phyloP scores from a whole-genome alignment of 108 stramenopile species.

The Craspedostauros australis region DNA sequence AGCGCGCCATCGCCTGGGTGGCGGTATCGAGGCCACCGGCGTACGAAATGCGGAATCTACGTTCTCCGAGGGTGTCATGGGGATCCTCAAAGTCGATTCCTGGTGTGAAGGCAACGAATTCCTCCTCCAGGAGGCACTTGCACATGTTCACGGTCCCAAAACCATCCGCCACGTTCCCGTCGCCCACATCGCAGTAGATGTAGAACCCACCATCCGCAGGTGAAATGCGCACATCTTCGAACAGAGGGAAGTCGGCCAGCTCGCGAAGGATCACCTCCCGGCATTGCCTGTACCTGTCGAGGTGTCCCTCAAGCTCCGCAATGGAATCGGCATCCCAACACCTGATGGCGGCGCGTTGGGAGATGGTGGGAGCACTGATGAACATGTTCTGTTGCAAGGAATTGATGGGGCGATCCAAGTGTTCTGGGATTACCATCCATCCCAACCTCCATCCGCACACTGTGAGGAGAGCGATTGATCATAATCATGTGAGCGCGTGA shows the following conservation, averaged over 20 bases:
- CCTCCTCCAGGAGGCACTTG: conserved; percentile 55
- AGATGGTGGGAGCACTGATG: conserved; percentile 90
- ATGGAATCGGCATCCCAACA: conserved; percentile 75
- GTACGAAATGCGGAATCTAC: conserved; percentile 83
- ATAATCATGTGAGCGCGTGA: background rate
- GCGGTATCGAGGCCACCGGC: conserved; percentile 70
- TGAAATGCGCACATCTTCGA: conserved; percentile 49
- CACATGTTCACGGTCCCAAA: conserved; percentile 67
- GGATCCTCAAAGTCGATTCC: conserved; percentile 92
- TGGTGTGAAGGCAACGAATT: conserved; percentile 83
- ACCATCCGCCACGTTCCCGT: conserved; percentile 45
- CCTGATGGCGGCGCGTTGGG: conserved; percentile 77
- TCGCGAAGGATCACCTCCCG: conserved; percentile 53
- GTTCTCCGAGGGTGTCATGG: conserved; percentile 45
- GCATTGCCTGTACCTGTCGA: conserved; percentile 60
- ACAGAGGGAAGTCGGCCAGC: conserved; percentile 33
- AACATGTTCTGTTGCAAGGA: conserved; percentile 90
- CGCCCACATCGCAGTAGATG: conserved; percentile 81
- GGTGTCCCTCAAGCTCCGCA: conserved; percentile 71
- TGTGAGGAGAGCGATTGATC: conserved; percentile 10
- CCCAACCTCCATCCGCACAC: conserved; percentile 93
- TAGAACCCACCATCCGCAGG: conserved; percentile 92
- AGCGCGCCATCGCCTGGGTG: conserved; percentile 54
- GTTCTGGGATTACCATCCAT: conserved; percentile 83
- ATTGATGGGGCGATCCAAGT: conserved; percentile 64